Conservation (phyloP, 176 grass and related monocot genomes). For the Canna indica region DNA sequence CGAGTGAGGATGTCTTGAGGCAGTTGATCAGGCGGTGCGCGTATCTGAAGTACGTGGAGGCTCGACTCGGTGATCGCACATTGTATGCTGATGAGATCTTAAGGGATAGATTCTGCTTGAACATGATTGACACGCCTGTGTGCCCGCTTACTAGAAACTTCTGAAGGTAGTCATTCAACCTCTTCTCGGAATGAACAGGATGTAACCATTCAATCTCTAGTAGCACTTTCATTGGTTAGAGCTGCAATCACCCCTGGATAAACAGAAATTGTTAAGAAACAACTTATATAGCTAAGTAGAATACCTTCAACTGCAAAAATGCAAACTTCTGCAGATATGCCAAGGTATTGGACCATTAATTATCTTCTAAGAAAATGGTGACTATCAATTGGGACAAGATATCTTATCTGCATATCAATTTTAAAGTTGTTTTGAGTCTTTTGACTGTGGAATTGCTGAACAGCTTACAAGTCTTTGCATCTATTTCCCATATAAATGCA, state of each 20-base stretch:
- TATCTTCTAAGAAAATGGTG: not conserved
- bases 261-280: conserved; percentile 14
- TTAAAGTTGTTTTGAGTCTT: too few relatives aligned
- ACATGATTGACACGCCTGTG: too few relatives aligned
- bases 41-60: too few relatives aligned
- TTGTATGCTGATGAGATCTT: conserved; percentile 80
- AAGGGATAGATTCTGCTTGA: too few relatives aligned
- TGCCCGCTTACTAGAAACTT: too few relatives aligned
- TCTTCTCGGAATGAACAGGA: not conserved
- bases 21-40: conserved; percentile 64
- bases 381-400: too few relatives aligned
- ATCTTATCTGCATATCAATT: too few relatives aligned
- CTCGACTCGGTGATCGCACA: conserved; percentile 65
- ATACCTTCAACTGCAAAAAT: not conserved
- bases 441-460: too few relatives aligned
- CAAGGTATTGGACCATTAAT: not conserved
- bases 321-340: not conserved
- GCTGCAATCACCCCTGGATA: conserved; percentile 84
- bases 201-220: too few relatives aligned
- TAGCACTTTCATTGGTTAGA: conserved; percentile 94
- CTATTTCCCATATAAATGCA: too few relatives aligned
- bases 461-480: too few relatives aligned
- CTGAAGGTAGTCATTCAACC: too few relatives aligned
- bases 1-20: conserved; percentile 81
- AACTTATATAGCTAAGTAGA: not conserved